Evolutionary conservation across 495 filamentous ascomycete genomes (phyloP), one percentile per base, ranked within the genome.

Genomic region (Xylaria venustula): DNA sequence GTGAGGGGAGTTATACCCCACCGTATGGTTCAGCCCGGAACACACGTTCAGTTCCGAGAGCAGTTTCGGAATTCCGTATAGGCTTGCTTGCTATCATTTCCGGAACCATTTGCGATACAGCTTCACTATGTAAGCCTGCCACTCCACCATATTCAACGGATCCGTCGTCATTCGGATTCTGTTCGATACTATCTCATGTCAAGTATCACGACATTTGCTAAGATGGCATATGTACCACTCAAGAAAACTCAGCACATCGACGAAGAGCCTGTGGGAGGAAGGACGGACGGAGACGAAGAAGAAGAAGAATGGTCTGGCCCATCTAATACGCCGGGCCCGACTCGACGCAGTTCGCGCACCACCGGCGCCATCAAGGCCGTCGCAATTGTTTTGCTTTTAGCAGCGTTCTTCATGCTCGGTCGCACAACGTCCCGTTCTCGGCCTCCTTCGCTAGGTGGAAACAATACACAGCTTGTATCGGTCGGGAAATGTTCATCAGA

Each of bases 401-500:
- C 48, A 17, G 48, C 48, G 28, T 51, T 51, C 48, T 51, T 51
- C 28, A 36, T 51, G 17, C 48, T 51, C 1, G 48, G 48, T 4
- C 48, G 48, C 5, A 51, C 48, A 51, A 51, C 48, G 48, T 51
- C 48, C 34, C 3, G 17, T 12, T 19, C 25, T 0, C 19, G 48
- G 28, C 26, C 5, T 36, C 48, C 30, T 51, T 51, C 48, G 8
- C 48, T 32, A 12, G 34, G 17, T n/a, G 48, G 48, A 32, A 51
- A 51, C 20, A 28, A 36, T 34, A 51, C 48, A 14, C 7, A 7
- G 28, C 48, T 51, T 51, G 48, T 51, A 34, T 51, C 48, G n/a
- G 14, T 51, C 28, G 48, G 48, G 28, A 51, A 51, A 34, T 51
- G 48, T 17, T 51, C 48, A 22, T 28, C 48, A 28, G 28, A 51